phyloP scores from a whole-genome alignment of 148 eudicot genomes.

The Rhododendron mucronatum region DNA sequence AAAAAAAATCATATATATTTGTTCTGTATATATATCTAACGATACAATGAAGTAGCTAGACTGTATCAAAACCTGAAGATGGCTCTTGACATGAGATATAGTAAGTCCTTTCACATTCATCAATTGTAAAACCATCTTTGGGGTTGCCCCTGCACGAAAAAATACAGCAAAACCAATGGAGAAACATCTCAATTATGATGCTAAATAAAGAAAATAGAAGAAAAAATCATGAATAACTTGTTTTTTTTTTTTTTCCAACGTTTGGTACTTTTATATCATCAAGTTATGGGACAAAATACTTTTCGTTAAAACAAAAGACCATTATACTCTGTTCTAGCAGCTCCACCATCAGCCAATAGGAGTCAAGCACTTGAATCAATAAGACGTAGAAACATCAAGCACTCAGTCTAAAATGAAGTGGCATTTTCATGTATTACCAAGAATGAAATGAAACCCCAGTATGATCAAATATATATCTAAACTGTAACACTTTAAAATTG shows the following conservation, averaged over 20 bases:
- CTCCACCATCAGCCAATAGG: no score
- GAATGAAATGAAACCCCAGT: not conserved
- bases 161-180: not conserved
- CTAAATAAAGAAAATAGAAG: not conserved
- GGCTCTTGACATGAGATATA: conserved; percentile 73
- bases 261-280: not conserved
- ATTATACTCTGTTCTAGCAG: no score
- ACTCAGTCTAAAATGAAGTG: no score
- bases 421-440: no score
- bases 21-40: not conserved
- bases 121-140: conserved; percentile 54
- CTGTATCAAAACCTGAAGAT: conserved; percentile 54
- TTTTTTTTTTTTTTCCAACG: not conserved
- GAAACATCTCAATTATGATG: not conserved
- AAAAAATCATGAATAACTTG: not conserved
- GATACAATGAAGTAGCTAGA: not conserved
- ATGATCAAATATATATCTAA: not conserved
- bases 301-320: not conserved
- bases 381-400: no score
- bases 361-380: no score
- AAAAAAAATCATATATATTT: not conserved
- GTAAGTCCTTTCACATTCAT: conserved; percentile 66
- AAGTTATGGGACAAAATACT: no score
- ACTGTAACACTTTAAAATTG: no score
- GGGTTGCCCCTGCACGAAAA: conserved; percentile 57